phyloP scores from a whole-genome alignment of 768 basidiomycete species.

The Termitomyces titanicus region DNA sequence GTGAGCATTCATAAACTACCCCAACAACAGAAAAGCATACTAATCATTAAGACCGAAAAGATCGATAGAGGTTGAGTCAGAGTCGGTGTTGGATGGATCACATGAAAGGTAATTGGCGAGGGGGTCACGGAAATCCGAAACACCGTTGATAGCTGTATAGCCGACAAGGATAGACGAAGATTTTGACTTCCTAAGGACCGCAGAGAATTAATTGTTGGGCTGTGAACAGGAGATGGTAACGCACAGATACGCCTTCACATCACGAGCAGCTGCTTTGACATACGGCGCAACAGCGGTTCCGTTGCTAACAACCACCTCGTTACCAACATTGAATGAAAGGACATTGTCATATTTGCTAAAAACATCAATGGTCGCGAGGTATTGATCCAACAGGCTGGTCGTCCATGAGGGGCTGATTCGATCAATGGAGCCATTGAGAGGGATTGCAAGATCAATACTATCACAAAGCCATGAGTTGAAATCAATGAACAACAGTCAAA shows the following conservation, averaged over 20 bases:
- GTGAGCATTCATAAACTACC: neutral
- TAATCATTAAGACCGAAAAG: conserved; percentile 87
- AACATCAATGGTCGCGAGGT: conserved; percentile 70
- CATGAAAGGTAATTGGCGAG: conserved; percentile 82
- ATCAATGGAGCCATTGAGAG: conserved; percentile 83
- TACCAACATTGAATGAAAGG: conserved; percentile 86
- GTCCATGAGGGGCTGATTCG: conserved; percentile 73
- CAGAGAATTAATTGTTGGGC: neutral
- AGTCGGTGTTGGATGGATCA: conserved; percentile 50
- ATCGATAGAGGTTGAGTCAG: conserved; percentile 67
- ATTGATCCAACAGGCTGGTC: conserved; percentile 75
- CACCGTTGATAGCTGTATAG: conserved; percentile 83
- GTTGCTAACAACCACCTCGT: conserved; percentile 63
- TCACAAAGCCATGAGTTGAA: neutral
- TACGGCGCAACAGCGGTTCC: conserved; percentile 67
- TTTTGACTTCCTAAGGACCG: conserved; percentile 50
- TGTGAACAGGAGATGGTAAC: conserved; percentile 20
- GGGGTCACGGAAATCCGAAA: conserved; percentile 53
- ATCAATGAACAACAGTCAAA: conserved; percentile 7
- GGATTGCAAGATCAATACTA: conserved; percentile 85
- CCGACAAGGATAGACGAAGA: conserved; percentile 67
- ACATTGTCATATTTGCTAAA: conserved; percentile 90
- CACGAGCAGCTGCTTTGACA: conserved; percentile 89
- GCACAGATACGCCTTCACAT: conserved; percentile 80
- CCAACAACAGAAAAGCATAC: conserved; percentile 38